Conservation (phyloP, 371 early-diverging fungal genomes). For the Mortierella sp. region DNA sequence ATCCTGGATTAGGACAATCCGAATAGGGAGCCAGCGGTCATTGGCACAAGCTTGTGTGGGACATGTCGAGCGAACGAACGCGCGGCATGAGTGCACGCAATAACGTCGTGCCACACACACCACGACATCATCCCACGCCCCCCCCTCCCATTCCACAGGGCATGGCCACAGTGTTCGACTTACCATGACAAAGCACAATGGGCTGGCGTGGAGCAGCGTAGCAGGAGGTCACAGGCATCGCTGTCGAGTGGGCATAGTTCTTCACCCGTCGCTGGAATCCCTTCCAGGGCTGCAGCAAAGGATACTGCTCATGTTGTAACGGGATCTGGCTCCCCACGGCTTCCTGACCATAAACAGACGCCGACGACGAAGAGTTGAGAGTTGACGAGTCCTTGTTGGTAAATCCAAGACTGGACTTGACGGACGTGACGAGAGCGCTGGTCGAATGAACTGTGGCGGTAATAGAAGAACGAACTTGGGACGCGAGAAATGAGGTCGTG, state of each 20-base stretch:
- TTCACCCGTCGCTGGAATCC: slow-evolving; percentile 36
- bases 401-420: slow-evolving; percentile 31
- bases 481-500: slow-evolving; percentile 43
- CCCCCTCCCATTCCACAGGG: background rate
- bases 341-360: slow-evolving; percentile 17
- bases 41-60: too few relatives aligned
- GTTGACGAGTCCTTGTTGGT: slow-evolving; percentile 1
- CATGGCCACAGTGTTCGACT: background rate
- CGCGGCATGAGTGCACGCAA: too few relatives aligned
- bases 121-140: too few relatives aligned
- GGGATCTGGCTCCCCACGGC: slow-evolving; percentile 14
- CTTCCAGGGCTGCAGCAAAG: slow-evolving; percentile 50
- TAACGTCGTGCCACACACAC: too few relatives aligned
- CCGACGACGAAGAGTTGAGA: slow-evolving; percentile 3
- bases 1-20: slow-evolving; percentile 3
- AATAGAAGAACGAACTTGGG: slow-evolving; percentile 38
- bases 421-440: slow-evolving; percentile 11
- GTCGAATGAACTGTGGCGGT: slow-evolving; percentile 42
- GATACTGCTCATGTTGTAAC: slow-evolving; percentile 30
- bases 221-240: slow-evolving; percentile 66
- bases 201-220: slow-evolving; percentile 84
- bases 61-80: too few relatives aligned
- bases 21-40: too few relatives aligned
- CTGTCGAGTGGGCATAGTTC: slow-evolving; percentile 23
- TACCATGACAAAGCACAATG: slow-evolving; percentile 90